phyloP scores from a whole-genome alignment of 495 filamentous ascomycete genomes.

The Trichoderma reesei region DNA sequence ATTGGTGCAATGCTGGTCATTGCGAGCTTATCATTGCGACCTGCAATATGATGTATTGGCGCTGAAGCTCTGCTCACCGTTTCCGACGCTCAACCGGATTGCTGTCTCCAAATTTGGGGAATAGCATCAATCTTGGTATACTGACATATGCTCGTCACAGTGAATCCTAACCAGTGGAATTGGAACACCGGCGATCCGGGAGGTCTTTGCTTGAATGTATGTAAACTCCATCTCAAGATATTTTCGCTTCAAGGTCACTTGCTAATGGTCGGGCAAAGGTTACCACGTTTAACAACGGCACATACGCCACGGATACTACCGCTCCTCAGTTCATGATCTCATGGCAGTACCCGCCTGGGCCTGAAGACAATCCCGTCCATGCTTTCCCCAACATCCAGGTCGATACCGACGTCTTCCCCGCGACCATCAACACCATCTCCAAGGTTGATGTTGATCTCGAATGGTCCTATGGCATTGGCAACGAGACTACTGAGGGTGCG shows the following conservation, averaged over 20 bases:
- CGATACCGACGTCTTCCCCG: conserved; percentile 17
- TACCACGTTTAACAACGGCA: conserved; percentile 26
- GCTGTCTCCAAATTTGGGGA: too few relatives aligned
- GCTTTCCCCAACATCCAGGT: conserved; percentile 32
- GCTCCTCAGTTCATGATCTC: conserved; percentile 29
- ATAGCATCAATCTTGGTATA: neutral
- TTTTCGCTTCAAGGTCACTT: neutral
- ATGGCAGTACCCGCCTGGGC: conserved; percentile 25
- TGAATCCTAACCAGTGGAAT: conserved; percentile 10
- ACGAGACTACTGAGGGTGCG: conserved; percentile 16
- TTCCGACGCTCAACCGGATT: too few relatives aligned
- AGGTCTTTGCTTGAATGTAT: conserved; percentile 15
- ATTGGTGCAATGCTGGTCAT: too few relatives aligned
- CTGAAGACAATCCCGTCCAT: conserved; percentile 24
- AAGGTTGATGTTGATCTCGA: conserved; percentile 22
- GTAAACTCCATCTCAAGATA: neutral
- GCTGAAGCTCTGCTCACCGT: too few relatives aligned
- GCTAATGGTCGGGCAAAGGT: conserved; percentile 9
- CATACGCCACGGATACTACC: conserved; percentile 23
- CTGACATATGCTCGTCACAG: neutral
- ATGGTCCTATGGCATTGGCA: conserved; percentile 32
- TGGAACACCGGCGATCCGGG: conserved; percentile 7
- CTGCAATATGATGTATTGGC: too few relatives aligned
- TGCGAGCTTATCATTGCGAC: too few relatives aligned
- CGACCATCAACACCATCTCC: conserved; percentile 16